A percentile compares a stretch with the other conserved stretches of the same genome.
Evolutionary conservation across 768 basidiomycete genomes (phyloP).

Genomic region (Cyclocybe aegerita): DNA sequence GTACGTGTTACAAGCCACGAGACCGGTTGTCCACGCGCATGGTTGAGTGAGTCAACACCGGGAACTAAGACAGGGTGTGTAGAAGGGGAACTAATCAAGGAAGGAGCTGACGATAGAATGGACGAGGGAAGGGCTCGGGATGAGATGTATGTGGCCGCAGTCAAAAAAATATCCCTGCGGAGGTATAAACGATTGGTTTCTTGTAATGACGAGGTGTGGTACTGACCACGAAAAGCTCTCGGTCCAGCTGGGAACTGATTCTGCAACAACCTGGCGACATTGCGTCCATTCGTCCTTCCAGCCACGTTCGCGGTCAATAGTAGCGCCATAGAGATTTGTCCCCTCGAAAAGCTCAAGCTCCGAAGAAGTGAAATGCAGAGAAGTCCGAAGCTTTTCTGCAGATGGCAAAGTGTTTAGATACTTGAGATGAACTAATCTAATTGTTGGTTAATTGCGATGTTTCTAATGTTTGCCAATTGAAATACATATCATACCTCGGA

Average conservation of each 20-base stretch:
- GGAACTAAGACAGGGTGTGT: slow-evolving; percentile 83
- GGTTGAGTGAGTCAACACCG: slow-evolving; percentile 85
- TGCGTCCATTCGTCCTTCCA: slow-evolving; percentile 65
- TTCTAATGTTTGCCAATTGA: too few species aligned
- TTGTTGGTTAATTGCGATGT: slow-evolving; percentile 4
- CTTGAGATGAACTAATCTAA: slow-evolving; percentile 41
- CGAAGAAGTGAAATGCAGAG: slow-evolving; percentile 63
- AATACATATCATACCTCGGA: slow-evolving; percentile 29
- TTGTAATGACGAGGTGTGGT: slow-evolving; percentile 1
- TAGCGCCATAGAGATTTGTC: slow-evolving; percentile 80
- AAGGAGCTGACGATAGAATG: slow-evolving; percentile 58
- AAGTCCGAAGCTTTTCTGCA: slow-evolving; percentile 56
- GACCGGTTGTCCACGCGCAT: slow-evolving; percentile 75
- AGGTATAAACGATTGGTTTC: slow-evolving; percentile 4
- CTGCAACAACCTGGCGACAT: slow-evolving; percentile 43
- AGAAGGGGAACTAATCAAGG: slow-evolving; percentile 46
- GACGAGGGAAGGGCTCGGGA: slow-evolving; percentile 91
- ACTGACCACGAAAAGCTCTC: slow-evolving; percentile 67
- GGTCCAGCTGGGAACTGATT: slow-evolving; percentile 40
- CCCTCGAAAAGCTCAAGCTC: slow-evolving; percentile 74
- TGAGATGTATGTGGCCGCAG: slow-evolving; percentile 74
- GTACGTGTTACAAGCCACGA: slow-evolving; percentile 70
- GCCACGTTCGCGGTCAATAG: slow-evolving; percentile 58
- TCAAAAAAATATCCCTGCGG: slow-evolving; percentile 68
- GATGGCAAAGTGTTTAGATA: slow-evolving; percentile 74